Evolutionary conservation across 1,139 yeast species (phyloP).

Genomic region (Kodamaea sp.): DNA sequence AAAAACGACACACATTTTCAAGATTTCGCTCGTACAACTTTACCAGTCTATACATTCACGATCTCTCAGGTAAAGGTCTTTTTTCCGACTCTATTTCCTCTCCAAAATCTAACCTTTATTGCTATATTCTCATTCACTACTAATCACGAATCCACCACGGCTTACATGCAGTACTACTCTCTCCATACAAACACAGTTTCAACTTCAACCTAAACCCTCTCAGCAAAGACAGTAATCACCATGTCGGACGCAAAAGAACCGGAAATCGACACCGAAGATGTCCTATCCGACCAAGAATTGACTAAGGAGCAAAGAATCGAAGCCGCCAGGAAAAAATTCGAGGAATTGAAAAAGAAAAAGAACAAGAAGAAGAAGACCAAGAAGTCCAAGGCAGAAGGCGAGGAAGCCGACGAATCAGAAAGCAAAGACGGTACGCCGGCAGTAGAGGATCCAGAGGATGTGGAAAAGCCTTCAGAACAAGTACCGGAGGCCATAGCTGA

Average conservation of each 20-base stretch:
- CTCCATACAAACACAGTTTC: no score
- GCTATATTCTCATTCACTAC: background rate
- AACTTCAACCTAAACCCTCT: no score
- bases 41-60: no score
- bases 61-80: no score
- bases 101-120: no score
- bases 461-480: no score
- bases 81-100: no score
- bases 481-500: no score
- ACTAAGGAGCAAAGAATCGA: constrained; percentile 59
- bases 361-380: constrained; percentile 33
- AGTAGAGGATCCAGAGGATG: constrained; percentile 1
- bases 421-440: constrained; percentile 11
- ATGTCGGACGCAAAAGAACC: constrained; percentile 10
- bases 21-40: no score
- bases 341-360: constrained; percentile 63
- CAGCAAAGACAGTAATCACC: background rate
- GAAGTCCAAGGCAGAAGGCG: constrained; percentile 13
- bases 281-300: constrained; percentile 22
- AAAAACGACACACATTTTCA: no score
- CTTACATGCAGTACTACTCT: no score
- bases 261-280: constrained; percentile 7
- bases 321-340: constrained; percentile 64
- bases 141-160: no score
- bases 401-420: constrained; percentile 8